phyloP scores from a whole-genome alignment of 306 rosid genomes.

The Vachellia collinsii region DNA sequence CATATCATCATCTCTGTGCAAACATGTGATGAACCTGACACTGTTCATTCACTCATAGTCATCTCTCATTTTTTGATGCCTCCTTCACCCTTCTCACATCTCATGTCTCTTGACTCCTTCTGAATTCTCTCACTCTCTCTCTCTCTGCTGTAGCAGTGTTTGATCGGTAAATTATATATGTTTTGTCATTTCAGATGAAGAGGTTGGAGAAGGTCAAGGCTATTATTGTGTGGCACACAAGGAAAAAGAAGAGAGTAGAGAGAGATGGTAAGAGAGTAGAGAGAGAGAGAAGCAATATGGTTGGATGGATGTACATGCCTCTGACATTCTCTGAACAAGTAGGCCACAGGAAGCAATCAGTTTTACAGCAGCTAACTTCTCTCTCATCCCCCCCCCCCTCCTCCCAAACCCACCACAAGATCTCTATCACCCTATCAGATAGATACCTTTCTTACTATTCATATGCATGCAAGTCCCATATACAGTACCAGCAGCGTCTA shows the following conservation, averaged over 20 bases:
- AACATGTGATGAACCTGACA: background rate
- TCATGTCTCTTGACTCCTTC: background rate
- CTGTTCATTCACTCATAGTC: background rate
- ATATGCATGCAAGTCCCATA: constrained; percentile 12
- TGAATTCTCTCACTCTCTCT: background rate
- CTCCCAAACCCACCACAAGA: too few relatives aligned
- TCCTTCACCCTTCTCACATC: background rate
- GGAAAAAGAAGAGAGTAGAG: background rate
- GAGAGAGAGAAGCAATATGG: background rate
- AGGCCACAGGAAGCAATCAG: constrained; percentile 23
- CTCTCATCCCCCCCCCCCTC: background rate
- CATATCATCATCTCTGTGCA: background rate
- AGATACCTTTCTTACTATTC: background rate
- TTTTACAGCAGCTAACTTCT: constrained; percentile 28
- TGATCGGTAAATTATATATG: constrained; percentile 19
- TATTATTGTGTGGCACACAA: too few relatives aligned
- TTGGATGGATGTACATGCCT: constrained; percentile 15
- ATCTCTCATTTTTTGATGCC: background rate
- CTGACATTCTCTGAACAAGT: constrained; percentile 38
- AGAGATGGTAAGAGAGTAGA: background rate
- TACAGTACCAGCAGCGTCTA: background rate
- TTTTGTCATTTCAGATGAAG: background rate
- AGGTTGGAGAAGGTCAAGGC: background rate
- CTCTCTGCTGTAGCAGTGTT: background rate
- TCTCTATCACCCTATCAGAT: too few relatives aligned